A percentile compares a stretch with the other conserved stretches of the same genome.
These are phyloP conservation scores for Wickerhamiella nectarea DNA, from an alignment of 805 yeast genomes.

Conservation along the genomic window DNA sequence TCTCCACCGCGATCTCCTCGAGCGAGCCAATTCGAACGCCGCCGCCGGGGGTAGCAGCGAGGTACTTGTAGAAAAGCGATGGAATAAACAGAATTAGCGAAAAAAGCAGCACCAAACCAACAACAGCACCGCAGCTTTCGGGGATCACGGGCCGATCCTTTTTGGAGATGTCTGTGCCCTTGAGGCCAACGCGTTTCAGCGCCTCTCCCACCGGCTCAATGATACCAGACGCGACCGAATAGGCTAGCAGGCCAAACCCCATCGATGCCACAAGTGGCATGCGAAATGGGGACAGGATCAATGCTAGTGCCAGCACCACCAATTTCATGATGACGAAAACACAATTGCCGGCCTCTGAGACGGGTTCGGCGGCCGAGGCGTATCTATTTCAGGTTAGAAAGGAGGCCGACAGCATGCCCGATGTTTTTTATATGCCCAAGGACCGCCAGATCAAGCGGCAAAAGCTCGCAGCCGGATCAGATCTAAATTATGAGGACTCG, in stretches of 20 bases:
- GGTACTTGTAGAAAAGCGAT: slow-evolving; percentile 64
- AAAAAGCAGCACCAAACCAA: slow-evolving; percentile 68
- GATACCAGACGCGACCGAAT: slow-evolving; percentile 11
- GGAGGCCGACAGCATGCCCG: slow-evolving; percentile 1
- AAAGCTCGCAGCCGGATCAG: not conserved
- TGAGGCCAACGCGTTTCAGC: slow-evolving; percentile 43
- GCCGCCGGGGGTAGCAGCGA: slow-evolving; percentile 45
- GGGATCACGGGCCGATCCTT: slow-evolving; percentile 62
- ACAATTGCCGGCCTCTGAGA: slow-evolving; percentile 2
- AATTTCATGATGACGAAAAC: slow-evolving; percentile 5
- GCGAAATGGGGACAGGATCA: slow-evolving; percentile 13
- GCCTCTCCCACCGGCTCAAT: slow-evolving; percentile 19
- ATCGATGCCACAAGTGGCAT: slow-evolving; percentile 12
- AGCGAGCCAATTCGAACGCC: slow-evolving; percentile 38
- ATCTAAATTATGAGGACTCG: not conserved
- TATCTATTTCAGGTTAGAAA: not conserved
- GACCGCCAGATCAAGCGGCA: not conserved
- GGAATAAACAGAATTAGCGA: slow-evolving; percentile 79
- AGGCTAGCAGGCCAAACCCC: slow-evolving; percentile 15
- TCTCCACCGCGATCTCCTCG: slow-evolving; percentile 6
- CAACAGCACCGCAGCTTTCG: slow-evolving; percentile 84
- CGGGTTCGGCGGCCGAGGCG: slow-evolving; percentile 2
- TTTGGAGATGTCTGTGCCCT: slow-evolving; percentile 75
- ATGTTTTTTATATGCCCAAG: not conserved
- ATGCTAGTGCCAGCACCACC: slow-evolving; percentile 12